Conservation (phyloP, 2,329 filamentous ascomycete genomes). For the Colletotrichum sp. region DNA sequence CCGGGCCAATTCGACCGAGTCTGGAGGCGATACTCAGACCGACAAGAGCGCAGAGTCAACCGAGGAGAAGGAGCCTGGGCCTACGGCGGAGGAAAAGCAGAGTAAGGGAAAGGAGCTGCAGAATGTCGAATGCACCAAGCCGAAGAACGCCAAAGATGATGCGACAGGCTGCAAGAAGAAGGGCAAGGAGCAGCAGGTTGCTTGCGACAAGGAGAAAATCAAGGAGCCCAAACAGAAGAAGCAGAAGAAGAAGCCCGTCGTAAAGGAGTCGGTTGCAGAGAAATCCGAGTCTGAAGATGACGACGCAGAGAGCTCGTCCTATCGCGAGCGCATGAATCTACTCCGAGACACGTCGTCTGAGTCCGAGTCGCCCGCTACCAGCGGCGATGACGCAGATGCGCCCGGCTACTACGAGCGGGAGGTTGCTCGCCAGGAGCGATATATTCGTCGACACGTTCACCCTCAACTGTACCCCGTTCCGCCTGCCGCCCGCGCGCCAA, state of each 20-base stretch:
- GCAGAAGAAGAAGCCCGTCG: slow-evolving; percentile 16
- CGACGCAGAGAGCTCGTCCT: slow-evolving; percentile 5
- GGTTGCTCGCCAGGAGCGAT: slow-evolving; percentile 28
- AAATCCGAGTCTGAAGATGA: neutral
- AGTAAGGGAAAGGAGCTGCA: neutral
- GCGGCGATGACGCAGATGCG: slow-evolving; percentile 16
- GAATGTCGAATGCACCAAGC: neutral
- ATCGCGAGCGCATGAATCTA: slow-evolving; percentile 10
- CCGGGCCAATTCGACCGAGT: slow-evolving; percentile 3
- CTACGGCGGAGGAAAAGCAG: neutral
- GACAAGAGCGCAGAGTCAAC: neutral
- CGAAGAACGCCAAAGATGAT: neutral
- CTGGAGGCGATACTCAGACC: neutral
- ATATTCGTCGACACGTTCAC: slow-evolving; percentile 36
- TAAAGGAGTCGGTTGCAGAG: neutral
- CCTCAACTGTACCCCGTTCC: slow-evolving; percentile 33
- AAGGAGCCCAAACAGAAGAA: neutral
- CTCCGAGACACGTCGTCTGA: slow-evolving; percentile 32
- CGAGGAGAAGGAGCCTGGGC: neutral
- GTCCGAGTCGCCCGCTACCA: slow-evolving; percentile 20
- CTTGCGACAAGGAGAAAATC: neutral
- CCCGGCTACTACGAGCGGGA: slow-evolving; percentile 19
- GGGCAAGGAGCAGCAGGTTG: slow-evolving; percentile 3
- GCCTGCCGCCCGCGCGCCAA: slow-evolving; percentile 30
- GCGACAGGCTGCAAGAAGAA: neutral